A percentile compares a stretch with the other conserved stretches of the same genome.
These are phyloP conservation scores for Orbilia brochopaga DNA, from an alignment of 2,329 filamentous ascomycete species.

Conservation along the genomic window DNA sequence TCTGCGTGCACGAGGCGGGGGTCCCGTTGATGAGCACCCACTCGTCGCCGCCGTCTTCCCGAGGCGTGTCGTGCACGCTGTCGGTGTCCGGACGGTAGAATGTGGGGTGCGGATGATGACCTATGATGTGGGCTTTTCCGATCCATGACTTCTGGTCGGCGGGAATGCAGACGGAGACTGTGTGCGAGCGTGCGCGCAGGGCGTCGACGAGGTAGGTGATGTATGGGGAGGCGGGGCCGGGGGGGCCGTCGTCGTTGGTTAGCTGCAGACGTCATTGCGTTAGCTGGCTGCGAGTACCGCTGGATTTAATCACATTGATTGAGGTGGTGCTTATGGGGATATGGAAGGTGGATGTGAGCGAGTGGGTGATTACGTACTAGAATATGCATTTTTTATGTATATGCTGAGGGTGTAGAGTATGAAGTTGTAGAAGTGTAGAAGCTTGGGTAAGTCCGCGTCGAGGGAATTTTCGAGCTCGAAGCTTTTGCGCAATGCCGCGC, in stretches of 20 bases:
- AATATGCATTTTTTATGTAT: slow-evolving; percentile 27
- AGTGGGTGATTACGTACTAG: slow-evolving; percentile 20
- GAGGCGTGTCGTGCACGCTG: slow-evolving; percentile 65
- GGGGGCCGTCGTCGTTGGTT: slow-evolving; percentile 81
- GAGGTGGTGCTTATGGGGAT: neutral
- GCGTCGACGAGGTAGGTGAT: slow-evolving; percentile 74
- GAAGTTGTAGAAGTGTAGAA: neutral
- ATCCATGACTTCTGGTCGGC: slow-evolving; percentile 96
- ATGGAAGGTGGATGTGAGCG: neutral
- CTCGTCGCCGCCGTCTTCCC: slow-evolving; percentile 68
- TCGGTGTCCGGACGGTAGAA: slow-evolving; percentile 77
- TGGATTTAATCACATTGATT: no score
- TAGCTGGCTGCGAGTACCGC: no score
- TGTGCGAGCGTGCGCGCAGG: slow-evolving; percentile 76
- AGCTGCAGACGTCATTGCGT: slow-evolving; percentile 57
- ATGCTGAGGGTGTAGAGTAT: no score
- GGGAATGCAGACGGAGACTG: slow-evolving; percentile 89
- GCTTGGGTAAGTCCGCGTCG: slow-evolving; percentile 1
- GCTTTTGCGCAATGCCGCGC: no score
- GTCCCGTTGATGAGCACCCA: slow-evolving; percentile 84
- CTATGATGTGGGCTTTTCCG: slow-evolving; percentile 95
- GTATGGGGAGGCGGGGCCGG: slow-evolving; percentile 79
- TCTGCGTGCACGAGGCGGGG: slow-evolving; percentile 80
- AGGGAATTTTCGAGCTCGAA: slow-evolving; percentile 39
- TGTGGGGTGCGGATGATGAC: slow-evolving; percentile 79